Conservation (phyloP, 1,139 yeast genomes). For the Saccharomyces hybrid region DNA sequence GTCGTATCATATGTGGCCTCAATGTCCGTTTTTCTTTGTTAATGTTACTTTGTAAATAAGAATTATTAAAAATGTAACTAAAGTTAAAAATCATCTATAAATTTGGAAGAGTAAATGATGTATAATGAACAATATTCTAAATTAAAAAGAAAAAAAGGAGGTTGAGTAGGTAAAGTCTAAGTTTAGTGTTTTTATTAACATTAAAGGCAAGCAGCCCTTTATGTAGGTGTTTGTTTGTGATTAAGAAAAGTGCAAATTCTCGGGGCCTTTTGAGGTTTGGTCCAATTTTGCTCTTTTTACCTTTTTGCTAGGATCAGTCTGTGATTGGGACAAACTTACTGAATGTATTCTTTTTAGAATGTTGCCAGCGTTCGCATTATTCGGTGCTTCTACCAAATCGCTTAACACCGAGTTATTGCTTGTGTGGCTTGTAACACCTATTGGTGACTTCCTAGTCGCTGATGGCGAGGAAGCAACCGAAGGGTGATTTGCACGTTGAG, state of each 20-base stretch:
- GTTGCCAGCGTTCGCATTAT: slow-evolving; percentile 1
- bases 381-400: background rate
- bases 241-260: slow-evolving; percentile 16
- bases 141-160: background rate
- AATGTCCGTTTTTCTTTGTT: background rate
- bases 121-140: background rate
- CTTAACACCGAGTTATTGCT: background rate
- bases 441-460: background rate
- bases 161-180: background rate
- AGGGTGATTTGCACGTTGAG: slow-evolving; percentile 9
- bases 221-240: background rate
- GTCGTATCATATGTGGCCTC: no score
- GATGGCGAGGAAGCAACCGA: background rate
- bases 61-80: background rate
- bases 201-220: background rate
- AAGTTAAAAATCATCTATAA: background rate
- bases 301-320: slow-evolving; percentile 22
- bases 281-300: slow-evolving; percentile 30
- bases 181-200: background rate
- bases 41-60: background rate
- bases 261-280: slow-evolving; percentile 17
- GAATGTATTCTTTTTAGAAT: slow-evolving; percentile 21
- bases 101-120: background rate
- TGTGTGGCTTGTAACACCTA: background rate
- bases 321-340: slow-evolving; percentile 22